Base-by-base conservation (phyloP, 2,329 filamentous ascomycete genomes). In the Pseudogymnoascus sp. region DNA sequence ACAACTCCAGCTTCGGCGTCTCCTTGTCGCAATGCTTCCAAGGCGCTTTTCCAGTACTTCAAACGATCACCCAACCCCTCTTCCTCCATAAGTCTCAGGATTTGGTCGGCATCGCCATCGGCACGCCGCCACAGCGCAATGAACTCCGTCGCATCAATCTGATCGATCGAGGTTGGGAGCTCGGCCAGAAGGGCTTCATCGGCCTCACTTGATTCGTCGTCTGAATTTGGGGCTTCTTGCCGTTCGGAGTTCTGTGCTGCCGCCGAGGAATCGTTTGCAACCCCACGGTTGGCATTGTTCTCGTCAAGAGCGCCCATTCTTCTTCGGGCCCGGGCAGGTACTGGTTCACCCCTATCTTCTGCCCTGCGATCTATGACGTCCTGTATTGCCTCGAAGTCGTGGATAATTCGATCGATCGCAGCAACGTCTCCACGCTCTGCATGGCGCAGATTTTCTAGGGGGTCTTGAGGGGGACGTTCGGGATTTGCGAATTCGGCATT, bases 11-110 rank as follows among this genome's bases (percentile, higher is more conserved):
- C 10, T 33, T 55, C 48, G n/a, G 48, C 48, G 10, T 55, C 48
- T 4, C 48, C 48, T 55, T 55, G 48, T 15, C 48, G 27, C 48
- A 55, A 25, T 65, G 71, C 64, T 72, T 77, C 67, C 64, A 85
- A 83, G 25, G 82, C 75, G 33, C 79, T 77, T 9, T 87, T 78
- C 77, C 85, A 84, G 70, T 84, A 83, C 9, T 77, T 76, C 35
- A 89, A 77, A 59, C 82, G 80, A 9, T 84, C 81, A 61, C 82
- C 78, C 1, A 84, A 77, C 4, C 81, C 79, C 67, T 88, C 85
- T 37, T 83, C 79, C 39, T 81, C 79, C 33, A 88, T 85, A 21
- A 89, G 83, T 40, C 79, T 76, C 2, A 87, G 66, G 27, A 89
- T 83, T 63, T 78, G 79, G 36, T 82, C 77, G 0, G 80, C 79